Base-by-base conservation (phyloP, 1,284 basidiomycete genomes). In the Apiotrichum montevideense region DNA sequence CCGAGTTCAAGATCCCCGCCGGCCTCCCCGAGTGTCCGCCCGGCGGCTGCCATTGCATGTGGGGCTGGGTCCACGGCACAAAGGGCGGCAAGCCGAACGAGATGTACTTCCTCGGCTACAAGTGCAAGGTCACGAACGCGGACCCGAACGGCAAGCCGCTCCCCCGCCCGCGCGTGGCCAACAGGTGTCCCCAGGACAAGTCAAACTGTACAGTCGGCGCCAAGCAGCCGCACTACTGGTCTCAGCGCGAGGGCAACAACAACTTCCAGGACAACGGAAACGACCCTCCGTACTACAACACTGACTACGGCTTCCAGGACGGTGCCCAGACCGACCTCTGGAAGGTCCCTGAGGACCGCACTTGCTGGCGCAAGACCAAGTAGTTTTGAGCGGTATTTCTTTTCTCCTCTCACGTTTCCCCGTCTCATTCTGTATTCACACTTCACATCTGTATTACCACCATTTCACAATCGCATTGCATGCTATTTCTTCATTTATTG, bases 81-180 rank as follows among this genome's bases (percentile, higher is more conserved):
- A 10, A 67, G 11, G 42, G 33, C 49, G 53, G 43, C 52, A 14
- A 56, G 35, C 48, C 42, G 35, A 6, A 46, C 3, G 37, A 49
- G n/a, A 52, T 52, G n/a, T 88, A 86, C 76, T 86, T 87, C 83
- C 85, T 81, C 48, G 83, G 83, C 29, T 88, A 88, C 80, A 81
- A 82, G 63, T 89, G 87, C 77, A 80, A 82, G 48, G 76, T 88
- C 51, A 82, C 83, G 2, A 80, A 80, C 46, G 41, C 52, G 14
- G 42, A 48, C 35, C 21, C 43, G 5, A 76, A 55, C 0, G 70
- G 77, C 4, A 83, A 83, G 14, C 78, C 65, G 7, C 78, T 81
- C 3, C 72, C 80, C 6, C 77, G 77, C 35, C 75, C 85, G 4
- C 59, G 64, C n/a, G 62, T 71, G 5, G 69, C 75, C 4, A 54